Evolutionary conservation across 176 grass and related monocot genomes (phyloP).

Genomic region (Thinopyrum elongatum): DNA sequence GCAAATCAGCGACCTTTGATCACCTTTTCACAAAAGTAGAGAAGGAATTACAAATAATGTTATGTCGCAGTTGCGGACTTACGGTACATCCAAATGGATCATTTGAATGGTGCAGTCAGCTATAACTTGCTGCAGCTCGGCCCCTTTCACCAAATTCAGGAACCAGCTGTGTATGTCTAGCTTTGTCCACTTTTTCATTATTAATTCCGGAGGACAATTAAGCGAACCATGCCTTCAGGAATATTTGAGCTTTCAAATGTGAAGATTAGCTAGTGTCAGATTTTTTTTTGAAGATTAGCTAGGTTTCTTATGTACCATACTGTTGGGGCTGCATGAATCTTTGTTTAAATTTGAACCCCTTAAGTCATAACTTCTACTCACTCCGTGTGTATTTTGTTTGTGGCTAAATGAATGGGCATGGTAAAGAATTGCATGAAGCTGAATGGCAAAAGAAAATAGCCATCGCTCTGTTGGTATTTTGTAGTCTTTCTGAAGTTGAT

Average conservation of each 20-base stretch:
- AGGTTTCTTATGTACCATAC: background rate
- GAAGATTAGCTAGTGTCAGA: background rate
- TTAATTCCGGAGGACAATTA: background rate
- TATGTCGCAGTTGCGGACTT: background rate
- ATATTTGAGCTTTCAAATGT: background rate
- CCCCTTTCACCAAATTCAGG: background rate
- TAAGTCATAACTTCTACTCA: background rate
- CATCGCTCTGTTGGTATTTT: background rate
- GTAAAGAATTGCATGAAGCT: background rate
- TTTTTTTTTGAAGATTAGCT: background rate
- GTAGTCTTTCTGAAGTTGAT: background rate
- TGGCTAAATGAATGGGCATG: background rate
- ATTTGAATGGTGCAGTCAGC: background rate
- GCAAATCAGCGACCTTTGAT: background rate
- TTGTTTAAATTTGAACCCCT: background rate
- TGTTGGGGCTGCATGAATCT: background rate
- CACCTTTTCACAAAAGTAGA: background rate
- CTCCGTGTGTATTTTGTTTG: background rate
- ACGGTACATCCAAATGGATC: background rate
- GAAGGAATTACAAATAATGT: constrained; percentile 1
- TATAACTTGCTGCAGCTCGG: background rate
- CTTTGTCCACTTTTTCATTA: constrained; percentile 2
- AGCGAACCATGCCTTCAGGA: background rate
- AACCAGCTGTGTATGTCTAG: background rate
- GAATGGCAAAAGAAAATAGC: constrained; percentile 1